These are phyloP conservation scores for Fusarium penzigii DNA, from an alignment of 2,329 filamentous ascomycete genomes.

Conservation along the genomic window DNA sequence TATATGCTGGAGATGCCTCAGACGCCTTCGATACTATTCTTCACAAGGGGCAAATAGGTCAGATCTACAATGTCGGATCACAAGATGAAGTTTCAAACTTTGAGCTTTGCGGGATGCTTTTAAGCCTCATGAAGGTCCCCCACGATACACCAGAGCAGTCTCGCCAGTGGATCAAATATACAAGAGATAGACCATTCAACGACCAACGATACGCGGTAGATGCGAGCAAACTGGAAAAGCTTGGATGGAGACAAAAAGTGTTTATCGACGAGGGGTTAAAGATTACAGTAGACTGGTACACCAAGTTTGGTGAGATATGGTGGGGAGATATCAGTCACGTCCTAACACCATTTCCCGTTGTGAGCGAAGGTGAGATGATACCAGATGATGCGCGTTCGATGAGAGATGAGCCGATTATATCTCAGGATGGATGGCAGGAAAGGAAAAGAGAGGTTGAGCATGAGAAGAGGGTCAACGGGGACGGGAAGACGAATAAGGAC, in stretches of 20 bases:
- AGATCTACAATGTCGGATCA: slow-evolving; percentile 82
- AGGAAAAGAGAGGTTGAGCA: slow-evolving; percentile 7
- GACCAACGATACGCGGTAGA: slow-evolving; percentile 74
- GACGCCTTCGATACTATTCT: slow-evolving; percentile 84
- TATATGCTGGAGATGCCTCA: slow-evolving; percentile 77
- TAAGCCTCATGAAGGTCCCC: slow-evolving; percentile 61
- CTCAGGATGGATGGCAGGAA: slow-evolving; percentile 22
- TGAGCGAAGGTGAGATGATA: slow-evolving; percentile 57
- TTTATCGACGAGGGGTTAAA: slow-evolving; percentile 63
- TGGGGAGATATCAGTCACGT: slow-evolving; percentile 73
- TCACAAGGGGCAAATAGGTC: slow-evolving; percentile 71
- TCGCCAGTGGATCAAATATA: slow-evolving; percentile 70
- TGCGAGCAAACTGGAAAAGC: slow-evolving; percentile 63
- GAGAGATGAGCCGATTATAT: slow-evolving; percentile 35
- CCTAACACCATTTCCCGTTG: slow-evolving; percentile 66
- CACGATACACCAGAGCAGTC: slow-evolving; percentile 53
- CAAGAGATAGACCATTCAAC: slow-evolving; percentile 77
- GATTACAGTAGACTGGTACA: slow-evolving; percentile 71
- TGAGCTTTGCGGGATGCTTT: slow-evolving; percentile 64
- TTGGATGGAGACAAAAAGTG: slow-evolving; percentile 72
- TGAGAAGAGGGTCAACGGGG: background rate
- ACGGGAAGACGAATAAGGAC: slow-evolving; percentile 9
- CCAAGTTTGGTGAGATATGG: slow-evolving; percentile 64
- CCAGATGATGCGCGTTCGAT: slow-evolving; percentile 45
- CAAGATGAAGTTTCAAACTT: slow-evolving; percentile 76